Base-by-base conservation (phyloP, 768 basidiomycete genomes). In the Candolleomyces aberdarensis region DNA sequence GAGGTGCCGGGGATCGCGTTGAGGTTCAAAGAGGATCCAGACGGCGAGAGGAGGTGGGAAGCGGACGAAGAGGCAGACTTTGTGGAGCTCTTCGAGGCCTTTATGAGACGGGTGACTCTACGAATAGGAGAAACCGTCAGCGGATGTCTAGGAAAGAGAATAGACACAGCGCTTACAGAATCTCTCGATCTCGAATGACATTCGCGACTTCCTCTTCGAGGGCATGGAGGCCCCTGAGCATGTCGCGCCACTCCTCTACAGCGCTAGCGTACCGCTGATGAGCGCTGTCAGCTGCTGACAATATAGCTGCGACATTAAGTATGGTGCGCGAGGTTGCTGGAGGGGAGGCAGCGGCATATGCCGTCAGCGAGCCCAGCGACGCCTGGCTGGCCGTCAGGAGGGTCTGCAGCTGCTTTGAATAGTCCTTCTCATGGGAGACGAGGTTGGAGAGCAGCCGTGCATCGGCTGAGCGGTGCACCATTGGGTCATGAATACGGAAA, bases 61-160 rank as follows among this genome's bases (percentile, higher is more conserved):
- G 75, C 11, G 36, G 36, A 36, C 8, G 36, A 83, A 67, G 73
- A 77, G 2, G 71, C 66, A 15, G 74, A 74, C 41, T 66, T 67
- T 32, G 55, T 62, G 65, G 80, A 70, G 1, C 78, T 75, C 65
- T 88, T 91, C 22, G 91, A 90, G 3, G 84, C 85, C 67, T 93
- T 93, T 66, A 93, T 85, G 52, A 93, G 81, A 9, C 91, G 83
- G 1, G 87, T 91, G 19, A 93, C 87, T 1, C 91, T 94, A 63
- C 7, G 39, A 6, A 39, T 10, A 58, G 22, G 32, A n/a, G 15
- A 29, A 26, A 14, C 14, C 4, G 11, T 54, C 55, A 49, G 29
- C 26, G 57, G 31, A 56, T 53, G 41, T 36, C 22, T n/a, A 20
- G 36, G 7, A 36, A 41, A 26, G 20, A 58, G 32, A 41, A 13